phyloP scores from a whole-genome alignment of 1,284 basidiomycete species.

The Xerocomus nothofagi region DNA sequence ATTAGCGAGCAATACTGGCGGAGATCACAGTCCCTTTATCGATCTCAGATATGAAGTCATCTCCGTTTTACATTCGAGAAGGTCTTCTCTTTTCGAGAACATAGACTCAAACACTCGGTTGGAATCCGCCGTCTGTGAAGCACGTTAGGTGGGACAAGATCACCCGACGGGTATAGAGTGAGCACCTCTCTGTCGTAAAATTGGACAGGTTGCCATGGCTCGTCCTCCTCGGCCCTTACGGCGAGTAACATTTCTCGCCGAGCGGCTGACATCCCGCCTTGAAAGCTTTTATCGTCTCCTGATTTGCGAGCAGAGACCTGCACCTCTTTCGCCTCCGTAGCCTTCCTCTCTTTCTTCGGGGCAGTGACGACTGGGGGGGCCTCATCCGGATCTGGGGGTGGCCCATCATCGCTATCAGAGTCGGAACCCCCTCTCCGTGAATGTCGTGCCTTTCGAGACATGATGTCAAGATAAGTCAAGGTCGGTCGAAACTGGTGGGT shows the following conservation, averaged over 20 bases:
- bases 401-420: constrained; percentile 74
- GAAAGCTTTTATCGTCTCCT: constrained; percentile 57
- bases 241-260: constrained; percentile 70
- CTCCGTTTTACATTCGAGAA: constrained; percentile 59
- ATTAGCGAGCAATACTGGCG: not conserved
- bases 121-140: constrained; percentile 54
- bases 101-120: constrained; percentile 56
- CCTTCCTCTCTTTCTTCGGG: constrained; percentile 60
- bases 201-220: constrained; percentile 64
- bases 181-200: constrained; percentile 64
- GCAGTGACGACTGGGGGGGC: constrained; percentile 43
- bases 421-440: constrained; percentile 49
- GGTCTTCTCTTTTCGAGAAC: constrained; percentile 57
- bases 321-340: constrained; percentile 64
- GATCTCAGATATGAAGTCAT: constrained; percentile 60
- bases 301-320: constrained; percentile 69
- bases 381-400: constrained; percentile 78
- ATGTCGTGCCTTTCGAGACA: constrained; percentile 62
- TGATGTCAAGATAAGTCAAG: constrained; percentile 71
- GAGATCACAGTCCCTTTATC: constrained; percentile 54
- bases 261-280: constrained; percentile 60
- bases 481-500: constrained; percentile 79
- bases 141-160: constrained; percentile 12
- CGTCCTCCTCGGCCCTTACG: constrained; percentile 74
- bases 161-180: not conserved